phyloP scores from a whole-genome alignment of 768 basidiomycete species.

The Coprinopsis cinerea region DNA sequence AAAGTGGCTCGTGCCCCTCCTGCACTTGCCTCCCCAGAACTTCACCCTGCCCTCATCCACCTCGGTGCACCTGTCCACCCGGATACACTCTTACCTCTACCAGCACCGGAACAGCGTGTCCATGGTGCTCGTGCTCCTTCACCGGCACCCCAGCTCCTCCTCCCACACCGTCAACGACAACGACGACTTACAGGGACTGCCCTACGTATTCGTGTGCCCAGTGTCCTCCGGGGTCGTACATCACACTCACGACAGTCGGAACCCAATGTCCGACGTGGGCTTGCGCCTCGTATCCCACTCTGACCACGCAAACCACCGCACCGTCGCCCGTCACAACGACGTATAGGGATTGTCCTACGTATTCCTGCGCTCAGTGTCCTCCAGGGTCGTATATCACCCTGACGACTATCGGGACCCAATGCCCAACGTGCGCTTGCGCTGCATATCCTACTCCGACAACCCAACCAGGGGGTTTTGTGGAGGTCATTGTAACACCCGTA shows the following conservation, averaged over 20 bases:
- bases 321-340: neutral
- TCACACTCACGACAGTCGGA: conserved; percentile 3
- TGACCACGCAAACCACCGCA: too few species aligned
- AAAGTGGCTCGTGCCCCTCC: neutral
- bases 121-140: conserved; percentile 3
- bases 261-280: conserved; percentile 1
- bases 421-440: conserved; percentile 1
- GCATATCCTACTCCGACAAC: neutral
- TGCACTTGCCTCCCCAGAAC: neutral
- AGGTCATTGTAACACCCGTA: too few species aligned
- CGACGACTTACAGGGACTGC: neutral
- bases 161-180: neutral
- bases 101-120: neutral
- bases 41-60: neutral
- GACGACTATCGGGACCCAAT: neutral
- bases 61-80: conserved; percentile 1
- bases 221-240: conserved; percentile 1
- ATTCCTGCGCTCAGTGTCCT: conserved; percentile 1
- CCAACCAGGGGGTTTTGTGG: too few species aligned
- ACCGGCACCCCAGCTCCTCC: neutral
- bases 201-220: conserved; percentile 3
- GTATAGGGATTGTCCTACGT: neutral
- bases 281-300: neutral
- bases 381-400: conserved; percentile 4
- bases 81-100: conserved; percentile 1